These are phyloP conservation scores for Maudiozyma humilis DNA, from an alignment of 1,139 yeast species.

Conservation along the genomic window DNA sequence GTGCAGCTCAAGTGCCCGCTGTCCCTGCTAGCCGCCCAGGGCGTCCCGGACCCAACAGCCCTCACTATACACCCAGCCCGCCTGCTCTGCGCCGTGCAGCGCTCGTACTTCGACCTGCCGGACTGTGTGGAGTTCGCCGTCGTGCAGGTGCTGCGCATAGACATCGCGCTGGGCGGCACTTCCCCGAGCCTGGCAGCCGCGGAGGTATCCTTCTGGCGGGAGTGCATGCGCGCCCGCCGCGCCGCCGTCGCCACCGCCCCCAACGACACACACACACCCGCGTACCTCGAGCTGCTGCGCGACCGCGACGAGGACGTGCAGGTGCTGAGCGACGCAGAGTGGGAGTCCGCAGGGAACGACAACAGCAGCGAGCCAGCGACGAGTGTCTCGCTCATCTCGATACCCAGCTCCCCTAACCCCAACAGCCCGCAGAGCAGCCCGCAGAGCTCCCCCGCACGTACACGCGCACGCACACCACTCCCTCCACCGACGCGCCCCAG, in stretches of 20 bases:
- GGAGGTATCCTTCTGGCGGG: not conserved
- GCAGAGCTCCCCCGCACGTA: not conserved
- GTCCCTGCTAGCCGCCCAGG: not conserved
- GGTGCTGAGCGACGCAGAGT: not conserved
- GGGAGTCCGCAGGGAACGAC: not conserved
- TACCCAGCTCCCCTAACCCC: not conserved
- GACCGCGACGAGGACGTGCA: not conserved
- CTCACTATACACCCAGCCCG: not conserved
- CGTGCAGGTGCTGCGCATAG: not conserved
- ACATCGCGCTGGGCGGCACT: not conserved
- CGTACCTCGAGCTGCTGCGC: not conserved
- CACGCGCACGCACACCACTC: not conserved
- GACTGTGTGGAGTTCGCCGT: not conserved
- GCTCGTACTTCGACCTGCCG: not conserved
- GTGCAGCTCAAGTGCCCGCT: conserved; percentile 15
- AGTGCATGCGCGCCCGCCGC: not conserved
- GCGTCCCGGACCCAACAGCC: not conserved
- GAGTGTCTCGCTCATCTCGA: not conserved
- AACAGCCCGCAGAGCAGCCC: not conserved
- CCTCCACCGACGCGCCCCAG: not conserved
- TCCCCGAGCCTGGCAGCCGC: no score
- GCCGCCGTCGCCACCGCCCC: not conserved
- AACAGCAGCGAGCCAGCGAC: no score
- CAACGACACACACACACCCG: not conserved
- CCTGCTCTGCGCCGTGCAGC: not conserved